Conservation (phyloP, 2,329 filamentous ascomycete species). For the Magnaporthiopsis poae region DNA sequence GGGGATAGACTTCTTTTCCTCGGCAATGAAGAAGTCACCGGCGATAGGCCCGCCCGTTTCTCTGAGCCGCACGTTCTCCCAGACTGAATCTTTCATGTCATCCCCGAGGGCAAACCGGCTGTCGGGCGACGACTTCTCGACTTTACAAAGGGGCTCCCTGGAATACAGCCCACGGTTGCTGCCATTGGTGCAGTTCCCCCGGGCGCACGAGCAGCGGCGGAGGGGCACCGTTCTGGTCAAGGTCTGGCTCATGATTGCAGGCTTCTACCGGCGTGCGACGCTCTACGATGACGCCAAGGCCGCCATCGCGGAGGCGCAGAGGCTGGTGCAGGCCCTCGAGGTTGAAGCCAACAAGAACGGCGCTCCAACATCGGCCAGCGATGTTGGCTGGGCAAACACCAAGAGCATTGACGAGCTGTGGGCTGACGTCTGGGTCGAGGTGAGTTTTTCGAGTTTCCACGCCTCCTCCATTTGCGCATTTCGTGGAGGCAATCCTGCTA, state of each 20-base stretch:
- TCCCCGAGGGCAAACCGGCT: constrained; percentile 29
- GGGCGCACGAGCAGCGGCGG: constrained; percentile 40
- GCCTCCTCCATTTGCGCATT: neutral
- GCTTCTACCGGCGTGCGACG: constrained; percentile 73
- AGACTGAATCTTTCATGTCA: constrained; percentile 37
- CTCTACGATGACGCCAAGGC: constrained; percentile 72
- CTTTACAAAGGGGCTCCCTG: constrained; percentile 29
- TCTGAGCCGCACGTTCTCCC: constrained; percentile 32
- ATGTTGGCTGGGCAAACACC: constrained; percentile 65
- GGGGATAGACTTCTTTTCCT: constrained; percentile 35
- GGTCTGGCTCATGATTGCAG: constrained; percentile 84
- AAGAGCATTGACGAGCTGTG: constrained; percentile 76
- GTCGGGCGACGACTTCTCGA: constrained; percentile 20
- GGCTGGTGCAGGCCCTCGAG: constrained; percentile 64
- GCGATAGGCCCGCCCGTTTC: constrained; percentile 29
- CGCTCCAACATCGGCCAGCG: constrained; percentile 22
- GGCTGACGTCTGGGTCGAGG: constrained; percentile 75
- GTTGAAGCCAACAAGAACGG: constrained; percentile 29
- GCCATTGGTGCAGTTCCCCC: constrained; percentile 44
- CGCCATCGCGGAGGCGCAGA: constrained; percentile 71
- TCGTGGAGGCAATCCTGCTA: neutral
- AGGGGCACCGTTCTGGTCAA: constrained; percentile 53
- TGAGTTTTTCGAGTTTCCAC: constrained; percentile 31
- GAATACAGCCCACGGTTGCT: constrained; percentile 37
- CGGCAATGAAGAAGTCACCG: constrained; percentile 28